These are phyloP conservation scores for Exsudoporus frostii DNA, from an alignment of 768 basidiomycete species.

Conservation along the genomic window DNA sequence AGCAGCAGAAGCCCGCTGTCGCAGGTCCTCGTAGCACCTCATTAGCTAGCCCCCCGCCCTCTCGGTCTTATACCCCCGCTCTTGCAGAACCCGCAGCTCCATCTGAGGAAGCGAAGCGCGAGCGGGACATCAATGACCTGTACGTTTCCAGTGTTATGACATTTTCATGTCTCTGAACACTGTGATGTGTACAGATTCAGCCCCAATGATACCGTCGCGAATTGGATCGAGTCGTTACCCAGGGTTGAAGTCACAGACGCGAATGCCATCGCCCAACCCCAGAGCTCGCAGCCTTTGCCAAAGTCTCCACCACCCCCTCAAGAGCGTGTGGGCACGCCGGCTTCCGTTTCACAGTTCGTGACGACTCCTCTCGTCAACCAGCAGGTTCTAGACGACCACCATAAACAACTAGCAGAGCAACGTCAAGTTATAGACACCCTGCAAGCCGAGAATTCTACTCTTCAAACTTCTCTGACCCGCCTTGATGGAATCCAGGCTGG, in stretches of 20 bases:
- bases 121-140: conserved; percentile 59
- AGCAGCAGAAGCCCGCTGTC: conserved; percentile 57
- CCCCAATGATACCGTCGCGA: conserved; percentile 40
- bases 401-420: conserved; percentile 17
- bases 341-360: conserved; percentile 2
- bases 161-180: not conserved
- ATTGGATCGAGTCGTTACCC: conserved; percentile 63
- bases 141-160: conserved; percentile 37
- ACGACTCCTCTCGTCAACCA: not conserved
- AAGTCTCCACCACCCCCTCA: conserved; percentile 15
- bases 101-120: conserved; percentile 39
- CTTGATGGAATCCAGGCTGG: conserved; percentile 33
- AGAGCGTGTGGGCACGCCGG: conserved; percentile 8
- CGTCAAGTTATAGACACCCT: conserved; percentile 17
- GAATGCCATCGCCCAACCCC: conserved; percentile 32
- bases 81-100: conserved; percentile 36
- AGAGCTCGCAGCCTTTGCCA: conserved; percentile 18
- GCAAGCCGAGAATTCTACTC: conserved; percentile 25
- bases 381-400: conserved; percentile 12
- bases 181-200: conserved; percentile 39
- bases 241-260: conserved; percentile 36
- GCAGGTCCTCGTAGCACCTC: conserved; percentile 35
- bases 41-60: conserved; percentile 44
- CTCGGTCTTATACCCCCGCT: conserved; percentile 52
- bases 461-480: conserved; percentile 25